A percentile compares a stretch with the other conserved stretches of the same genome.
Conservation (phyloP, 177 flowering plant species). For the Vitis hybrid region DNA sequence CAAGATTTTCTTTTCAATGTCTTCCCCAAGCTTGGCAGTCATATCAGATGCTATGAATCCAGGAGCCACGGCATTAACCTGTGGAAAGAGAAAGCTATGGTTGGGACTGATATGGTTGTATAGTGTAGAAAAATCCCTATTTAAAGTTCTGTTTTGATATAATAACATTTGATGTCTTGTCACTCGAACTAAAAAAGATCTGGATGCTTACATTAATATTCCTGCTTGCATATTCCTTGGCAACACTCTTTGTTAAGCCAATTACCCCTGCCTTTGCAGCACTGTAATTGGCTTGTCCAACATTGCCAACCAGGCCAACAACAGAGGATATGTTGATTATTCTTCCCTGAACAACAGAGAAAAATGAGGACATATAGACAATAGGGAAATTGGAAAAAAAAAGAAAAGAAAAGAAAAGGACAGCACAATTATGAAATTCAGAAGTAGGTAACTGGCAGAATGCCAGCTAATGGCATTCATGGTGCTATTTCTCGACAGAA, state of each 20-base stretch:
- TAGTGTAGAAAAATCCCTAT: too few relatives aligned
- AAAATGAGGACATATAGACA: too few relatives aligned
- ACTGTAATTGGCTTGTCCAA: conserved; percentile 95
- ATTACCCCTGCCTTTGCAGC: conserved; percentile 99
- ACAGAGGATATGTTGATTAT: conserved; percentile 89
- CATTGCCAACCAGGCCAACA: conserved; percentile 89
- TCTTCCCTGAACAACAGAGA: conserved; percentile 58
- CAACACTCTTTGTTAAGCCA: conserved; percentile 87
- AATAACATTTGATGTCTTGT: neutral
- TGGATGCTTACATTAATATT: conserved; percentile 62
- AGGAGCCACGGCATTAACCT: conserved; percentile 97
- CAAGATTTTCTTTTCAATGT: conserved; percentile 79
- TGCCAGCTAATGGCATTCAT: too few relatives aligned
- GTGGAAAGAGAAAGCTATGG: neutral
- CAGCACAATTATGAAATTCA: too few relatives aligned
- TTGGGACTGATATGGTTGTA: neutral
- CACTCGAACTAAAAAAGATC: neutral
- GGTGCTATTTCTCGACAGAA: too few relatives aligned
- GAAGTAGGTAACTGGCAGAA: too few relatives aligned
- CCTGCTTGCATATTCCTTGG: conserved; percentile 89
- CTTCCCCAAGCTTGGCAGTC: conserved; percentile 91
- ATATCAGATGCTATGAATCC: conserved; percentile 98
- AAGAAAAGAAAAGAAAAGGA: too few relatives aligned
- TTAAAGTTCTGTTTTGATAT: too few relatives aligned
- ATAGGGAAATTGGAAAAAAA: conserved; percentile 5